Evolutionary conservation across 2,329 filamentous ascomycete genomes (phyloP), one percentile per base, ranked within the genome.

Genomic region (Neospermospora avenae): DNA sequence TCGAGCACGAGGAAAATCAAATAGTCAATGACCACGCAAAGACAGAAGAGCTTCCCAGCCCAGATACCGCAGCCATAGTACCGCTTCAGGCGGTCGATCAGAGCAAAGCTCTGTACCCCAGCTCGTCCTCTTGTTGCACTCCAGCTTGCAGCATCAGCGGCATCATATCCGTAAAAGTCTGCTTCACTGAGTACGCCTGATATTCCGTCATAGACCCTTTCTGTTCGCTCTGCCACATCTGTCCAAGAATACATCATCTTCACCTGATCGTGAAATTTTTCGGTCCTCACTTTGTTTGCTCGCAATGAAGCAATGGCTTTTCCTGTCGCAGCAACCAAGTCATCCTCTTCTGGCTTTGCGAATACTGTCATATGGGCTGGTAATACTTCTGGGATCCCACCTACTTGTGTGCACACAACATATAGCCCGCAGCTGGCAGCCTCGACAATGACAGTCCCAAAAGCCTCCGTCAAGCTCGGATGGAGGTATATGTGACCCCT

Each of bases 161-260:
- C 84, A 58, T 91, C 87, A 71, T 90, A 88, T 16, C 91, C 91
- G 71, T 96, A 96, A 70, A 96, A 96, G 61, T 96, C 91, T 57
- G 89, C 87, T 68, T 96, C 91, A 65, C 84, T 86, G 56, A 96
- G 86, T n/a, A 86, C 86, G 7, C 92, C 93, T 2, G 87, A 91
- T 67, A 99, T 96, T 51, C 95, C 91, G 72, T 96, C 87, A 75
- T 99, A 99, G 0, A 99, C 95, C 31, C 93, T 84, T 76, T 99
- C 95, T 0, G 95, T 98, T 58, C 95, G 89, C 68, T 89, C 84
- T 14, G 95, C 95, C 28, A 99, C 93, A 73, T 99, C 93, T 28
- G 90, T 90, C 95, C 95, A 99, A 1, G 91, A 96, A 77, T 99
- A 99, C 95, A 98, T 98, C 78, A 90, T 90, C 75, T 93, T 92